phyloP scores from a whole-genome alignment of 129 eudicot species.

The Silybum marianum region DNA sequence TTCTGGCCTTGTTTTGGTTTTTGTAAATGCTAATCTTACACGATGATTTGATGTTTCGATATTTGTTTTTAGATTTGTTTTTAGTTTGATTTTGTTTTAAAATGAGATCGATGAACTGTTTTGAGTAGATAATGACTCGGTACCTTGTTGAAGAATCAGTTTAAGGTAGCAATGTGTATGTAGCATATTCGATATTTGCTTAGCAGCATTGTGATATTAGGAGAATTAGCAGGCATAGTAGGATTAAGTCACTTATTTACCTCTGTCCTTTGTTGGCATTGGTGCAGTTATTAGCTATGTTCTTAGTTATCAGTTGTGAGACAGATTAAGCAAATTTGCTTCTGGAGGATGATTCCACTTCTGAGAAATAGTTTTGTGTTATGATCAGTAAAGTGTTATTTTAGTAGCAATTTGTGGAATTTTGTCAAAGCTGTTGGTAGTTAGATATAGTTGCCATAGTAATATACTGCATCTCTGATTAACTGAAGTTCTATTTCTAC shows the following conservation, averaged over 20 bases:
- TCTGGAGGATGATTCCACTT: background rate
- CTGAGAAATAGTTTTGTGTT: background rate
- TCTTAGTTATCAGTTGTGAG: background rate
- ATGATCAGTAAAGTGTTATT: background rate
- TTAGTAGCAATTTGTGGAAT: background rate
- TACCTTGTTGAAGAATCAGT: background rate
- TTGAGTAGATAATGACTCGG: slow-evolving; percentile 2
- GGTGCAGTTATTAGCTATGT: slow-evolving; percentile 7
- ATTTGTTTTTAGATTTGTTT: slow-evolving; percentile 7
- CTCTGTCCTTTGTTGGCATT: background rate
- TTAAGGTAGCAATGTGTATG: background rate
- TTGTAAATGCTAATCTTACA: slow-evolving; percentile 9
- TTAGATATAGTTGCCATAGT: background rate
- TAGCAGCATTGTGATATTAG: background rate
- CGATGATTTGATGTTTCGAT: slow-evolving; percentile 3
- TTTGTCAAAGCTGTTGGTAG: slow-evolving; percentile 1
- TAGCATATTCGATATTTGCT: background rate
- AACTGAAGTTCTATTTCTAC: background rate
- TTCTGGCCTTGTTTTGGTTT: slow-evolving; percentile 2
- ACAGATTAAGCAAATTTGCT: background rate
- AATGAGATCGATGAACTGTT: background rate
- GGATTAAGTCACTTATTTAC: background rate
- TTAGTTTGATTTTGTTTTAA: slow-evolving; percentile 16
- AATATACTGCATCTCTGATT: background rate
- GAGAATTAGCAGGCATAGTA: slow-evolving; percentile 6